These are phyloP conservation scores for Pyrenophora seminiperda DNA, from an alignment of 2,329 filamentous ascomycete genomes.

Conservation along the genomic window DNA sequence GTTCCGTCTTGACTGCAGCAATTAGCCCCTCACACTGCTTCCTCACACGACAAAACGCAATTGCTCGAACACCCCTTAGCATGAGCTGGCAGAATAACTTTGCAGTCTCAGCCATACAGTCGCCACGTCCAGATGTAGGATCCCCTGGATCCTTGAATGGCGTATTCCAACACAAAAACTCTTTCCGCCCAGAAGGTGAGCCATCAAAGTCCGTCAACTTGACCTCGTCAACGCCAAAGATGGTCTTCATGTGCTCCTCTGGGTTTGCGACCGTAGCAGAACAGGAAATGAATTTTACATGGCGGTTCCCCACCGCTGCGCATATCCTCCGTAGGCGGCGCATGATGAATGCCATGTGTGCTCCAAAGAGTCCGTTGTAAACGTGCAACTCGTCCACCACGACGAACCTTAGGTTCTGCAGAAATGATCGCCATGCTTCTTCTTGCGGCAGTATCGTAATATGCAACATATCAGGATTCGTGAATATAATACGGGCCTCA, in stretches of 20 bases:
- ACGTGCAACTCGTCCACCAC: constrained; percentile 88
- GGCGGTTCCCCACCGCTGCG: constrained; percentile 82
- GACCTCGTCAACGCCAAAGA: constrained; percentile 88
- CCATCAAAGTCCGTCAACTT: constrained; percentile 87
- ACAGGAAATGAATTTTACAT: constrained; percentile 90
- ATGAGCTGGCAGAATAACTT: constrained; percentile 89
- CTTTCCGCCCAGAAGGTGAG: constrained; percentile 88
- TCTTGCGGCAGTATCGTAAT: constrained; percentile 93
- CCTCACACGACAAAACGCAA: constrained; percentile 88
- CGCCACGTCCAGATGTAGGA: constrained; percentile 82
- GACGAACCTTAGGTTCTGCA: constrained; percentile 89
- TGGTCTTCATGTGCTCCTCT: constrained; percentile 84
- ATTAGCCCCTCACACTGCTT: constrained; percentile 88
- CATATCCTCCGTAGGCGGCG: constrained; percentile 84
- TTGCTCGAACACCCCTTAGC: constrained; percentile 84
- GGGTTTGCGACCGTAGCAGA: constrained; percentile 97
- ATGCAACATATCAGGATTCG: constrained; percentile 97
- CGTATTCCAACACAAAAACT: constrained; percentile 98
- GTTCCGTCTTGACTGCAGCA: constrained; percentile 76
- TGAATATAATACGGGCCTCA: constrained; percentile 90
- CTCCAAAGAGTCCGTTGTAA: constrained; percentile 93
- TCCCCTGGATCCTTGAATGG: constrained; percentile 89
- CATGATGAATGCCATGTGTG: constrained; percentile 95
- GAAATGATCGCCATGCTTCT: constrained; percentile 81
- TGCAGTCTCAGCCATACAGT: constrained; percentile 83